Base-by-base conservation (phyloP, 164 flowering plant species). In the Euptelea pleiosperma region DNA sequence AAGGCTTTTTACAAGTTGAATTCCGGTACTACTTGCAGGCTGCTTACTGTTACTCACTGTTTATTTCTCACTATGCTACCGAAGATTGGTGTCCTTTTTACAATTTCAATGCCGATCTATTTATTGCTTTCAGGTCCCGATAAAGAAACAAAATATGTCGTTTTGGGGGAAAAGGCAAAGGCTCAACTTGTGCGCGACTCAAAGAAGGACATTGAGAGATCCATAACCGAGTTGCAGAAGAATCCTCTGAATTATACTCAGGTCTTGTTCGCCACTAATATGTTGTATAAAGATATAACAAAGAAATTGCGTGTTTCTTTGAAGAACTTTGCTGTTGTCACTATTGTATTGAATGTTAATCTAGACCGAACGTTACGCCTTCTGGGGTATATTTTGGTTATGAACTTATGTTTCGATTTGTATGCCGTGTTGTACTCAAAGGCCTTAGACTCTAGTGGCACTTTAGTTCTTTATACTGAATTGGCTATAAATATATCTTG, bases 81-180 rank as follows among this genome's bases (percentile, higher is more conserved):
- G 11, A 29, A 25, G 10, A 16, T 34, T 49, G n/a, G n/a, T 35
- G 58, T 19, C 58, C 51, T 47, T 36, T 28, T 42, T n/a, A 15
- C 29, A 22, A 36, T 34, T 58, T 22, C 19, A 36, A 46, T 59
- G 0, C 2, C 28, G 40, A 33, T 55, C 6, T 45, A 16, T 50
- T 62, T 45, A 51, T 59, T 43, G 22, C 18, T 30, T 40, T 36
- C 59, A 91, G 98, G 96, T 61, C 92, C 95, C 68, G 98, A 89
- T 8, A 84, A 84, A 60, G 96, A 87, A 69, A 52, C 64, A 16
- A 87, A 80, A 42, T 92, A 87, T 70, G 93, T 92, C 24, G 43
- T 92, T 44, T 36, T 92, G 80, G 98, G 97, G 49, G 97, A 89
- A 53, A 92, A 92, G 76, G 98, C 96, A 26, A 92, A 87, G 70